Evolutionary conservation across 176 grass and related monocot species (phyloP).

Genomic region (Tillandsia leiboldiana): DNA sequence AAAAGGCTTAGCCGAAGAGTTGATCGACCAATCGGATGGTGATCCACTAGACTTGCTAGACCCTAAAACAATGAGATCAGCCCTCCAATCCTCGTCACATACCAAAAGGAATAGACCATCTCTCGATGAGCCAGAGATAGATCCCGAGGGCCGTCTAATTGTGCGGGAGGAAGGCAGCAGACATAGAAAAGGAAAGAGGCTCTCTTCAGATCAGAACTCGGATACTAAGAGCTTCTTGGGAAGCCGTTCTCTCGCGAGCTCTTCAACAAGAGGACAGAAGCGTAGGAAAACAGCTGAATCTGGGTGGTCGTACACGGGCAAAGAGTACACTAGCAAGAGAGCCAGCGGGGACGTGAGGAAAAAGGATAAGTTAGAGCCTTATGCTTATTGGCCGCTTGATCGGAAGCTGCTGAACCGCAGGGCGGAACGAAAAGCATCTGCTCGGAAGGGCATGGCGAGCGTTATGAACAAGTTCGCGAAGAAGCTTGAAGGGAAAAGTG

Average conservation of each 20-base stretch:
- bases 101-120: conserved; percentile 41
- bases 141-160: conserved; percentile 71
- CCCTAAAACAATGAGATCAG: conserved; percentile 47
- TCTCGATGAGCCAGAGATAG: conserved; percentile 55
- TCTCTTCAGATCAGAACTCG: conserved; percentile 19
- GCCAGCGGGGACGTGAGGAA: conserved; percentile 70
- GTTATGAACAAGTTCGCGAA: conserved; percentile 75
- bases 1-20: conserved; percentile 62
- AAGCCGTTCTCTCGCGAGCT: conserved; percentile 25
- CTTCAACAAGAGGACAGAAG: conserved; percentile 23
- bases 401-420: conserved; percentile 80
- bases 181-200: conserved; percentile 38
- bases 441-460: conserved; percentile 72
- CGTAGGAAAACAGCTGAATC: conserved; percentile 47
- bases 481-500: conserved; percentile 73
- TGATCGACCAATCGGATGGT: conserved; percentile 41
- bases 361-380: conserved; percentile 91
- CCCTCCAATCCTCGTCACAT: conserved; percentile 41
- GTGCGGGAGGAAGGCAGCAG: conserved; percentile 44
- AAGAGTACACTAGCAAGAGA: conserved; percentile 76
- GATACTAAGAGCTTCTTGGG: conserved; percentile 38
- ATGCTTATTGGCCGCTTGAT: conserved; percentile 85
- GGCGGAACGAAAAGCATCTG: conserved; percentile 53
- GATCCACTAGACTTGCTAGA: conserved; percentile 89
- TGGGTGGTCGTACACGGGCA: conserved; percentile 80